These are phyloP conservation scores for Candida anutae DNA, from an alignment of 1,139 yeast species.

Conservation along the genomic window DNA sequence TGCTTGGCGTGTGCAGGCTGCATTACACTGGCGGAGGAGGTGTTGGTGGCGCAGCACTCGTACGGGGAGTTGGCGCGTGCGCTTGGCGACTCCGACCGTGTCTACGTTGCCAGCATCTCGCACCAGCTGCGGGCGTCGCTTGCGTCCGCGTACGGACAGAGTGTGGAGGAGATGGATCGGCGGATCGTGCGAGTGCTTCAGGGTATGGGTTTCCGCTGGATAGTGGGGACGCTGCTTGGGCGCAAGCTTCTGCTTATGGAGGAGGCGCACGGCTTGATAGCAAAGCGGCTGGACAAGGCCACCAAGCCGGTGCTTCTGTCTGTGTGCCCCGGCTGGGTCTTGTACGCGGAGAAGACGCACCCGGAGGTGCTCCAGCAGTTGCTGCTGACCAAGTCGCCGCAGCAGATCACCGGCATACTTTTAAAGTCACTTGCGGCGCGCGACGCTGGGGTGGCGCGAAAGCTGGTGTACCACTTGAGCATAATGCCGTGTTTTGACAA, in stretches of 20 bases:
- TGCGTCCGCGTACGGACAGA: slow-evolving; percentile 56
- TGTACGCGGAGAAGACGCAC: slow-evolving; percentile 93
- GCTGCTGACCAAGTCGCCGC: slow-evolving; percentile 75
- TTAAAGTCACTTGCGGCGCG: slow-evolving; percentile 51
- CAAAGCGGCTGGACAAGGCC: slow-evolving; percentile 7
- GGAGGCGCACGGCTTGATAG: slow-evolving; percentile 45
- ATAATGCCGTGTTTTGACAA: slow-evolving; percentile 98
- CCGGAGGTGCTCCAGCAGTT: slow-evolving; percentile 64
- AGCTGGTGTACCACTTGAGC: slow-evolving; percentile 64
- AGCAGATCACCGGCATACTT: slow-evolving; percentile 81
- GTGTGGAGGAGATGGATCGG: slow-evolving; percentile 52
- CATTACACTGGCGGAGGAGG: slow-evolving; percentile 93
- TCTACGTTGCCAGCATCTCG: slow-evolving; percentile 71
- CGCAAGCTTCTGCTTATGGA: slow-evolving; percentile 61
- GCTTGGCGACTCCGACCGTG: slow-evolving; percentile 25
- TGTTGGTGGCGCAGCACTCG: slow-evolving; percentile 83
- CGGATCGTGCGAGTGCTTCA: slow-evolving; percentile 52
- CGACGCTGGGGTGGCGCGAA: slow-evolving; percentile 25
- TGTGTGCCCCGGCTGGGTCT: slow-evolving; percentile 94
- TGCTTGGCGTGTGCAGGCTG: slow-evolving; percentile 97
- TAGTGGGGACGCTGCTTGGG: slow-evolving; percentile 83
- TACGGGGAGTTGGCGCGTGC: slow-evolving; percentile 69
- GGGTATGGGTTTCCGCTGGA: slow-evolving; percentile 60
- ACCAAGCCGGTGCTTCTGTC: slow-evolving; percentile 46
- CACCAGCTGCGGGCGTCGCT: slow-evolving; percentile 84